These are phyloP conservation scores for Leccinum solheimii DNA, from an alignment of 1,284 basidiomycete genomes.

Conservation along the genomic window DNA sequence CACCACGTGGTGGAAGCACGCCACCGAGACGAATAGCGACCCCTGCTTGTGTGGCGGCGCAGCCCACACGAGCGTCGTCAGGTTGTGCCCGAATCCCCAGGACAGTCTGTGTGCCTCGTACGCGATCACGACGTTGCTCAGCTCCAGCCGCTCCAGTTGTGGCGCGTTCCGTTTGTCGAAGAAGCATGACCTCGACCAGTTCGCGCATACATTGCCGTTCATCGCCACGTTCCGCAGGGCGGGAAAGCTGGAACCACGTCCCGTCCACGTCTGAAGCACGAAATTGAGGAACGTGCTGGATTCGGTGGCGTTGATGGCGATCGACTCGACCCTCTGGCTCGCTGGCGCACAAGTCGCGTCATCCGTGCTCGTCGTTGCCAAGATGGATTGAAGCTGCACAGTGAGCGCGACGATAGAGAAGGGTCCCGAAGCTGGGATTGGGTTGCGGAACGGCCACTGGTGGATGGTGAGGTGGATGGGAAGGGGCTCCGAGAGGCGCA, in stretches of 20 bases:
- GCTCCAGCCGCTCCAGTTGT: conserved; percentile 14
- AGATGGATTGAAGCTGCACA: conserved; percentile 21
- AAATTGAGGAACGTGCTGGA: conserved; percentile 20
- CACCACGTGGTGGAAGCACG: conserved; percentile 21
- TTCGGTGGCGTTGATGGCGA: conserved; percentile 18
- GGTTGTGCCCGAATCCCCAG: conserved; percentile 15
- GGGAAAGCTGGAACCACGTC: conserved; percentile 13
- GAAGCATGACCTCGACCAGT: conserved; percentile 23
- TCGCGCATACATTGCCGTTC: conserved; percentile 20
- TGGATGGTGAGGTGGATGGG: conserved; percentile 19
- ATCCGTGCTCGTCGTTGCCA: conserved; percentile 5
- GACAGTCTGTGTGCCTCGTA: conserved; percentile 6
- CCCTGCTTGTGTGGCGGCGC: conserved; percentile 13
- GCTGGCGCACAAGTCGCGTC: conserved; percentile 4
- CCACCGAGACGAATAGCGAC: conserved; percentile 16
- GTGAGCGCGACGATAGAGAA: conserved; percentile 19
- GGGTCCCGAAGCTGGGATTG: conserved; percentile 2
- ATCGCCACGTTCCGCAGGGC: conserved; percentile 9
- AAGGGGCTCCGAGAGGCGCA: conserved; percentile 15
- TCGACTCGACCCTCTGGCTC: conserved; percentile 16
- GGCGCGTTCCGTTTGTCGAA: conserved; percentile 23
- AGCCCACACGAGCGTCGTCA: conserved; percentile 27
- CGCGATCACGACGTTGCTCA: conserved; percentile 21
- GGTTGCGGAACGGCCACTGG: conserved; percentile 23
- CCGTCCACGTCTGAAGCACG: conserved; percentile 20